Percentiles rank a stretch among this genome's conserved stretches.
phyloP scores from a whole-genome alignment of 2,329 filamentous ascomycete species.

The Colletotrichum salicis region DNA sequence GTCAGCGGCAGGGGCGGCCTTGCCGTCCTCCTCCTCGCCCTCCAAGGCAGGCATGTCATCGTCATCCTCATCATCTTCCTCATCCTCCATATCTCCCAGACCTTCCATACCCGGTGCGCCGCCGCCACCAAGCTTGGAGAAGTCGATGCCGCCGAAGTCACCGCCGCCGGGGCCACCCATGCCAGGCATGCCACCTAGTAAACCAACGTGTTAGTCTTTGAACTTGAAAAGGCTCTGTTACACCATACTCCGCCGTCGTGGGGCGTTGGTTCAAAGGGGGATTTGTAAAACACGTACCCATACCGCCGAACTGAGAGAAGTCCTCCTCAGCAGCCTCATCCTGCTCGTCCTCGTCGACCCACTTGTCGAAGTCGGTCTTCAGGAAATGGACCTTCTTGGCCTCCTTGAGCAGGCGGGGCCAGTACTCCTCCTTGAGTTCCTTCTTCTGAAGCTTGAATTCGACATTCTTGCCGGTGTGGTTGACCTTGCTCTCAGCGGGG shows the following conservation, averaged over 20 bases:
- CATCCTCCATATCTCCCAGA: conserved; percentile 62
- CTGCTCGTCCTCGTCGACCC: conserved; percentile 99
- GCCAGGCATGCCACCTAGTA: conserved; percentile 64
- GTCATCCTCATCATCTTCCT: conserved; percentile 76
- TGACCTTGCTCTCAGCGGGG: conserved; percentile 81
- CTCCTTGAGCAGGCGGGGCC: conserved; percentile 94
- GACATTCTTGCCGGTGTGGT: conserved; percentile 88
- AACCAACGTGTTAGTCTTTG: conserved; percentile 25
- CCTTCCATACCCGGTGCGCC: conserved; percentile 59
- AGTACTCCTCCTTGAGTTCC: conserved; percentile 93
- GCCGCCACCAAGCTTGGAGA: conserved; percentile 85
- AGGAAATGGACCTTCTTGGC: conserved; percentile 91
- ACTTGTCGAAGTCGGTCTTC: conserved; percentile 99
- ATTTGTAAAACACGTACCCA: conserved; percentile 59
- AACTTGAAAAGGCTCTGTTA: background rate
- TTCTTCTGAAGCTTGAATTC: conserved; percentile 97
- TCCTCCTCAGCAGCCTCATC: conserved; percentile 89
- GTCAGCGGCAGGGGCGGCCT: conserved; percentile 19
- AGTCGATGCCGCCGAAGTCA: conserved; percentile 89
- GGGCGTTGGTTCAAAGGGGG: conserved; percentile 6
- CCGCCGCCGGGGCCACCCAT: conserved; percentile 64
- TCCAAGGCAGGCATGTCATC: conserved; percentile 89
- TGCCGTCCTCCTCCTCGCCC: conserved; percentile 59
- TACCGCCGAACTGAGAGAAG: conserved; percentile 73
- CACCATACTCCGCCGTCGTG: background rate